Conservation (phyloP, 768 basidiomycete genomes). For the Lentinula aciculospora region DNA sequence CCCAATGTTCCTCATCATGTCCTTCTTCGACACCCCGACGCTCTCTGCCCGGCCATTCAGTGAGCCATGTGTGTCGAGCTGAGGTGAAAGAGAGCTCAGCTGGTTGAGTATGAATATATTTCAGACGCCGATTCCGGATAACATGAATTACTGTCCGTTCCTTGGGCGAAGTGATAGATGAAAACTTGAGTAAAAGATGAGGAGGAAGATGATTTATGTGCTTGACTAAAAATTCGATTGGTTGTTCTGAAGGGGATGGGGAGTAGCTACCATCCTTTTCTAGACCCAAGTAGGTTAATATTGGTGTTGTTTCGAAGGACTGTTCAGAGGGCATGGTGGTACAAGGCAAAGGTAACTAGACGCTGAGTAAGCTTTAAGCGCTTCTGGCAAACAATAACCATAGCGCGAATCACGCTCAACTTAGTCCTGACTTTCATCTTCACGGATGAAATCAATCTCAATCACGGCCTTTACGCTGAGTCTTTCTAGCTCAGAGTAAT, state of each 20-base stretch:
- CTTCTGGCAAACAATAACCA: background rate
- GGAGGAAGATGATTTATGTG: slow-evolving; percentile 65
- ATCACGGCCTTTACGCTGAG: background rate
- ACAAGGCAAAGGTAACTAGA: background rate
- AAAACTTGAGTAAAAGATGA: slow-evolving; percentile 45
- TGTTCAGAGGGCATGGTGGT: background rate
- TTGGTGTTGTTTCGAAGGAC: slow-evolving; percentile 28
- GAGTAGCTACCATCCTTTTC: slow-evolving; percentile 38
- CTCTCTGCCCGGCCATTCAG: slow-evolving; percentile 58
- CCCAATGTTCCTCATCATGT: slow-evolving; percentile 70
- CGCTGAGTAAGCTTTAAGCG: background rate
- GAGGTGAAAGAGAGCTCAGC: slow-evolving; percentile 45
- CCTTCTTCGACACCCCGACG: slow-evolving; percentile 34
- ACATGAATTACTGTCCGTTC: slow-evolving; percentile 56
- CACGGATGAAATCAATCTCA: background rate
- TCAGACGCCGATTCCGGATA: slow-evolving; percentile 71
- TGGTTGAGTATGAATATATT: slow-evolving; percentile 52
- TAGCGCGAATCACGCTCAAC: slow-evolving; percentile 5
- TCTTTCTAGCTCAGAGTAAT: background rate
- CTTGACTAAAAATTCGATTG: slow-evolving; percentile 57
- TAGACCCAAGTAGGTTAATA: slow-evolving; percentile 50
- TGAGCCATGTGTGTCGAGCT: slow-evolving; percentile 59
- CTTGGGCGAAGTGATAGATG: slow-evolving; percentile 48
- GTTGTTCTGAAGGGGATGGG: slow-evolving; percentile 53
- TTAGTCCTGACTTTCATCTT: background rate